Conservation (phyloP, 371 early-diverging fungal genomes). For the Nematocida ironsii region DNA sequence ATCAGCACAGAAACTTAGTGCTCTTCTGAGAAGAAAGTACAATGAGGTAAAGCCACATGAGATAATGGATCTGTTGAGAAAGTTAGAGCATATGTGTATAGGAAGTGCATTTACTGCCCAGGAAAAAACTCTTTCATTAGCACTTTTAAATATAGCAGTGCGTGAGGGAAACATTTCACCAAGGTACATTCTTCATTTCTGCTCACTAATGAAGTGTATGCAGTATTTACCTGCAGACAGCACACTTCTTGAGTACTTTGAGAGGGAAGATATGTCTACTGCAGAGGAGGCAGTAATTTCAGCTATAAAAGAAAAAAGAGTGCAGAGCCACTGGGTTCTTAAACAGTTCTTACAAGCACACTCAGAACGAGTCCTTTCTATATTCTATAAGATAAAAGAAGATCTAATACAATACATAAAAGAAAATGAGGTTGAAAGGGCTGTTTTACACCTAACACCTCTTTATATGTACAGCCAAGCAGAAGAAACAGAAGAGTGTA, state of each 20-base stretch:
- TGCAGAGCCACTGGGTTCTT: background rate
- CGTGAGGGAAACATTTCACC: background rate
- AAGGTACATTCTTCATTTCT: constrained; percentile 6
- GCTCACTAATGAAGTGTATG: constrained; percentile 4
- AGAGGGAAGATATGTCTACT: background rate
- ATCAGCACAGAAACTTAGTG: constrained; percentile 14
- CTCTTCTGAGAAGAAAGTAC: constrained; percentile 16
- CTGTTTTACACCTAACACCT: constrained; percentile 23
- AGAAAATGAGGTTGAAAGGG: constrained; percentile 6
- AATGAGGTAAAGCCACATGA: constrained; percentile 16
- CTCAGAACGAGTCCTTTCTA: background rate
- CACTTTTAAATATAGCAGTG: constrained; percentile 17
- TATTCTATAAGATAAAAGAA: constrained; percentile 1
- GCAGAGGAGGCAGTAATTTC: background rate
- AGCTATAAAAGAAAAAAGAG: constrained; percentile 3
- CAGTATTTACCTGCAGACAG: constrained; percentile 3
- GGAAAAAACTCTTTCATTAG: constrained; percentile 7
- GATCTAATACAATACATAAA: background rate
- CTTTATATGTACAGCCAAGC: constrained; percentile 45
- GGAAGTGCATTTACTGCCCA: background rate
- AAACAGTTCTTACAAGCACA: background rate
- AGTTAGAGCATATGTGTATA: constrained; percentile 22
- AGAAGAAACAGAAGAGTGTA: constrained; percentile 30
- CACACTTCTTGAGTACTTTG: constrained; percentile 31
- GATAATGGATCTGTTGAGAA: constrained; percentile 26